Evolutionary conservation across 2,329 filamentous ascomycete genomes (phyloP), one percentile per base, ranked within the genome.

Genomic region (Fusarium multiceps): DNA sequence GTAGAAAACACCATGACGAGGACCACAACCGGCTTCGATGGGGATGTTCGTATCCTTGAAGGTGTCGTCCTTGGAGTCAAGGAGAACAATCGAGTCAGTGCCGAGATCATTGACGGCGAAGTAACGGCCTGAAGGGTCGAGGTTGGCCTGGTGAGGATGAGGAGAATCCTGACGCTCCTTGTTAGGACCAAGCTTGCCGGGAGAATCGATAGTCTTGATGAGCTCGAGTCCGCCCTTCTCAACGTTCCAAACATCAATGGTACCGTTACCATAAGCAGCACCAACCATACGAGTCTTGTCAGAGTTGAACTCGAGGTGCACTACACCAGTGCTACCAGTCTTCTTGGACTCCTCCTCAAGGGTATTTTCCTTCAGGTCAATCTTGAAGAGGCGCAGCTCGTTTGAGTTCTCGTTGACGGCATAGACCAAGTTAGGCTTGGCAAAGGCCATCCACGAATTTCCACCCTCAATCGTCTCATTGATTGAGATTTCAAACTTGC

Each of bases 1-100:
- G 74, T 82, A 81, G 77, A 85, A 87, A 69, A 80, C 80, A 50
- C 83, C 85, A 71, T 87, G 85, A 20, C 85, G 84, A 6, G 85
- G 85, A 1, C 85, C 85, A 41, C 80, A 81, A 59, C 82, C 71
- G 13, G 79, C 77, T 23, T 71, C 66, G 59, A 83, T 76, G 8
- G 68, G 48, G 41, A 80, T 73, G 43, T 71, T 75, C 72, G 76
- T 79, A 34, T 75, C 76, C 9, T 76, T 73, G 71, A 78, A 86
- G 18, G 75, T 73, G 55, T 84, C 81, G 63, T 80, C 76, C 66
- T 78, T 70, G 57, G 80, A 76, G 78, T 86, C 82, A 37, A 87
- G 75, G 56, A 87, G 70, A 37, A 84, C 68, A 34, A 87, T 69
- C n/a, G 76, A 74, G 76, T 87, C 84, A 32, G 80, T 82, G 63